These are phyloP conservation scores for Bruguiera hainesii DNA, from an alignment of 441 rosid species.

Conservation along the genomic window DNA sequence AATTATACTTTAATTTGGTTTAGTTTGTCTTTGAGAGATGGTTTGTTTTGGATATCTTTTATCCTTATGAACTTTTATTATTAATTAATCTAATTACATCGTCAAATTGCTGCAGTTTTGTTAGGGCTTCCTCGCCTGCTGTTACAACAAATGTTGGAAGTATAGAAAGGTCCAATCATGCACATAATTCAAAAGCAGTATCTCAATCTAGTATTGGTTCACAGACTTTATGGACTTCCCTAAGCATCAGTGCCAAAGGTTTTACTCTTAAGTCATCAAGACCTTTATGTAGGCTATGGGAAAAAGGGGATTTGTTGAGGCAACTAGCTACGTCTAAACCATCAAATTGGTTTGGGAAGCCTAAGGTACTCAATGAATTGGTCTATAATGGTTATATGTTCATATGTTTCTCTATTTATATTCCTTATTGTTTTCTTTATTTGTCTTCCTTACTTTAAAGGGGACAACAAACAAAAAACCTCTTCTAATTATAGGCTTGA, in stretches of 20 bases:
- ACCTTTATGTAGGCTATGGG: slow-evolving; percentile 93
- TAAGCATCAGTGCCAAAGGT: slow-evolving; percentile 52
- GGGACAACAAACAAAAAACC: too few species aligned
- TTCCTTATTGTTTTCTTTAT: too few species aligned
- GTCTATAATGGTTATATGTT: background rate
- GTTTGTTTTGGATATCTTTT: slow-evolving; percentile 1
- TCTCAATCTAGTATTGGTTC: slow-evolving; percentile 52
- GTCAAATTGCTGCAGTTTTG: slow-evolving; percentile 46
- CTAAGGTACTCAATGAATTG: slow-evolving; percentile 52
- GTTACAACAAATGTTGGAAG: slow-evolving; percentile 59
- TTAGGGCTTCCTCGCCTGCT: slow-evolving; percentile 94
- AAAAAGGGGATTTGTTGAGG: slow-evolving; percentile 87
- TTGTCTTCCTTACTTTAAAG: background rate
- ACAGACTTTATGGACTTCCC: slow-evolving; percentile 45
- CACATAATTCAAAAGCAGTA: slow-evolving; percentile 55
- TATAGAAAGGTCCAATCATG: slow-evolving; percentile 62
- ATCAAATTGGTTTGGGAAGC: slow-evolving; percentile 86
- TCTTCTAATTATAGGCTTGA: background rate
- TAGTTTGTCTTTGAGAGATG: background rate
- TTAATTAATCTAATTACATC: background rate
- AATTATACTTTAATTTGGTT: too few species aligned
- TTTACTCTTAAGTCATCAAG: slow-evolving; percentile 51
- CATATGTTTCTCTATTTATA: too few species aligned
- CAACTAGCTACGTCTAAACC: slow-evolving; percentile 98
- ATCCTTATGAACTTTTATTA: background rate